A percentile compares a stretch with the other conserved stretches of the same genome.
Evolutionary conservation across 2,329 filamentous ascomycete species (phyloP).

Genomic region (Nannizziopsis arthrosporioides): DNA sequence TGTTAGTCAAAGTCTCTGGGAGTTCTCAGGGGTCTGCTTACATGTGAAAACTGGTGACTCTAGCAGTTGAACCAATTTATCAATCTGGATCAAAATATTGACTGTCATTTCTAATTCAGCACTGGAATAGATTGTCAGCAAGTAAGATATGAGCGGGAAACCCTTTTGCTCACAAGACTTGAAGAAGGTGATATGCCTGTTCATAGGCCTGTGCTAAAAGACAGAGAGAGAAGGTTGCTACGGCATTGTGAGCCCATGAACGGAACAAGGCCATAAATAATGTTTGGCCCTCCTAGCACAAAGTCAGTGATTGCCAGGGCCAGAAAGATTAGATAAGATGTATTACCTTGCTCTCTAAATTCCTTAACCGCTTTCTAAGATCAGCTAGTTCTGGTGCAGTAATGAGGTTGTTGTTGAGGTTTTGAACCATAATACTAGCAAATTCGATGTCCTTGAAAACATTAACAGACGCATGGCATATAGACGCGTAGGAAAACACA

Average conservation of each 20-base stretch:
- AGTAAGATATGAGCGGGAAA: conserved; percentile 1
- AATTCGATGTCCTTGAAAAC: conserved; percentile 68
- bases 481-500: conserved; percentile 16
- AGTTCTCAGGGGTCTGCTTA: conserved; percentile 35
- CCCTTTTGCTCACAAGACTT: conserved; percentile 60
- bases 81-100: conserved; percentile 96
- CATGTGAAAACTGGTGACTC: conserved; percentile 98
- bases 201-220: conserved; percentile 94
- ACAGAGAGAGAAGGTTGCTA: conserved; percentile 92
- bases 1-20: neutral
- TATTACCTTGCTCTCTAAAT: conserved; percentile 68
- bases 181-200: conserved; percentile 88
- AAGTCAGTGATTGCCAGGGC: conserved; percentile 15
- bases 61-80: conserved; percentile 91
- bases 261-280: conserved; percentile 91
- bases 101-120: conserved; percentile 98
- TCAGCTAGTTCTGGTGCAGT: conserved; percentile 90
- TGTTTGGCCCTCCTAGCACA: conserved; percentile 67
- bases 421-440: conserved; percentile 98
- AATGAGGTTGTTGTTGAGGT: conserved; percentile 96
- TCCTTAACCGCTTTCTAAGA: conserved; percentile 76
- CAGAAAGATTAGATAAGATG: neutral
- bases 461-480: neutral
- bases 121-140: conserved; percentile 39
- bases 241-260: conserved; percentile 97